phyloP scores from a whole-genome alignment of 805 yeast species.

The Suhomyces xylopsoci region DNA sequence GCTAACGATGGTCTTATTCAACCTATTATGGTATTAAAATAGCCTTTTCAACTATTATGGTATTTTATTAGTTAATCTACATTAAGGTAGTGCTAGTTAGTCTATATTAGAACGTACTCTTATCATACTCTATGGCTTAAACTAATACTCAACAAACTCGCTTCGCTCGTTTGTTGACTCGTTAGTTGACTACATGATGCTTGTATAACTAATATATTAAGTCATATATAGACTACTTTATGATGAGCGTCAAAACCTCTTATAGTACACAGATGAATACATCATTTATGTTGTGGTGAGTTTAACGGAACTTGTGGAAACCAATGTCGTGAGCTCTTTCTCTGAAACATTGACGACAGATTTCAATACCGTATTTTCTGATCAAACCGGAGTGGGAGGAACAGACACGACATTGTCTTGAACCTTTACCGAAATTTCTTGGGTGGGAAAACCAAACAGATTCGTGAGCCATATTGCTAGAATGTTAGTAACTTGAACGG shows the following conservation, averaged over 20 bases:
- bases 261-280: slow-evolving; percentile 6
- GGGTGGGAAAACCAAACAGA: slow-evolving; percentile 99
- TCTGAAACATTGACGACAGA: slow-evolving; percentile 99
- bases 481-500: slow-evolving; percentile 29
- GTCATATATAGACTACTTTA: slow-evolving; percentile 4
- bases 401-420: slow-evolving; percentile 99
- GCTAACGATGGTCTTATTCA: too few relatives aligned
- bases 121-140: too few relatives aligned
- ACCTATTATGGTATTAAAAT: too few relatives aligned
- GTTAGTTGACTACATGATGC: too few relatives aligned
- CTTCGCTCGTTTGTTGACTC: too few relatives aligned
- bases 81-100: too few relatives aligned
- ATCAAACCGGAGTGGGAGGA: slow-evolving; percentile 98
- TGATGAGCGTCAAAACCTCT: slow-evolving; percentile 5
- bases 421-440: slow-evolving; percentile 99
- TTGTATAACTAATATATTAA: slow-evolving; percentile 6
- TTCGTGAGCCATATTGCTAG: slow-evolving; percentile 96
- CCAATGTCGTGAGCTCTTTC: slow-evolving; percentile 99
- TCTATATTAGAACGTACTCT: too few relatives aligned
- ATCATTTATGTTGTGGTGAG: slow-evolving; percentile 6
- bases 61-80: too few relatives aligned
- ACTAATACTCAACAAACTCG: too few relatives aligned
- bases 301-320: slow-evolving; percentile 97
- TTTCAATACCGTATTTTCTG: slow-evolving; percentile 99
- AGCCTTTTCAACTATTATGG: too few relatives aligned